Evolutionary conservation across 306 rosid species (phyloP), one percentile per base, ranked within the genome.

Genomic region (Cucurbita moschata): DNA sequence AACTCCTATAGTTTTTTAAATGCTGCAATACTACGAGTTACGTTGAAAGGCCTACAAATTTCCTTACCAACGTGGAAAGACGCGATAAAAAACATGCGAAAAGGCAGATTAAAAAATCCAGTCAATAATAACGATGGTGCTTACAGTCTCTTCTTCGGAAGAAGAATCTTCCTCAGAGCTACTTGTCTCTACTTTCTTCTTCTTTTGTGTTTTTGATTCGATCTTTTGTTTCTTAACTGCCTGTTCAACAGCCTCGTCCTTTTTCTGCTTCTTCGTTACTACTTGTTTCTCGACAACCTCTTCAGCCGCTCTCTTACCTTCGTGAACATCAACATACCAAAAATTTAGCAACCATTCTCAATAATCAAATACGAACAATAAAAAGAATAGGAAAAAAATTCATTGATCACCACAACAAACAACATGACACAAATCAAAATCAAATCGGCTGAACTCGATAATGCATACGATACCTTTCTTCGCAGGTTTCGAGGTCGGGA

Each of bases 261-360:
- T 78, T 83, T 89, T 94, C 80, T 85, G 97, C 83, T 88, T 94
- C 85, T 90, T 91, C 0, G 86, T 79, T 52, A 71, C 81, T 71
- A 80, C 87, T 38, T 23, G 80, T 83, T 94, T 93, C 78, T 79
- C 80, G 0, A 81, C 19, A 35, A 71, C 86, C 23, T 78, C 83
- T 57, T 80, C 91, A 57, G 95, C 87, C 71, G 85, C 88, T 47
- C 98, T 84, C 87, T 94, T 94, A 37, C 86, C 96, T 90, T 4
- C 49, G 54, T 40, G 37, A 72, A 19, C n/a, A 38, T 19, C 35
- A 44, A 10, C 8, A 15, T 1, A 58, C 7, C 5, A 16, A 57
- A n/a, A 3, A 21, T 1, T 30, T 5, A 21, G 43, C 16, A 43
- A 30, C 1, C 38, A 15, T 56, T 18, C 18, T 9, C 44, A 16